phyloP scores from a whole-genome alignment of 2,329 filamentous ascomycete species.

The Fusarium oligoseptatum region DNA sequence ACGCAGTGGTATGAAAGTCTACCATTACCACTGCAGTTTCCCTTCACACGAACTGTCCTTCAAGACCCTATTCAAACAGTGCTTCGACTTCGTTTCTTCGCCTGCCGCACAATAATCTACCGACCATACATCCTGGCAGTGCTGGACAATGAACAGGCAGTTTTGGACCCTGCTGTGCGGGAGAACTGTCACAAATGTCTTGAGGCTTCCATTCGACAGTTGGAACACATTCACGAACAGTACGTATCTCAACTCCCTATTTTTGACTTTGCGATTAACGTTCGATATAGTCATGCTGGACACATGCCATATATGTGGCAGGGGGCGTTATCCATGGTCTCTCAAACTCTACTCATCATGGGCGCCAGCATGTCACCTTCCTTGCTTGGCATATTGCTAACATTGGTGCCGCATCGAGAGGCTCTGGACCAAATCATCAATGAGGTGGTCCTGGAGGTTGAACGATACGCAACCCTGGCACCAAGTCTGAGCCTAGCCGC shows the following conservation, averaged over 20 bases:
- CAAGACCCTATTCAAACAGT: slow-evolving; percentile 84
- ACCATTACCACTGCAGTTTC: slow-evolving; percentile 81
- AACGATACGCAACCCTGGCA: slow-evolving; percentile 79
- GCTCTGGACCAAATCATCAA: slow-evolving; percentile 82
- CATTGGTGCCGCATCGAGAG: slow-evolving; percentile 67
- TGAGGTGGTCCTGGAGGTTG: slow-evolving; percentile 81
- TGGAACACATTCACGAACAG: slow-evolving; percentile 84
- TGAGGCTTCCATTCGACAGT: slow-evolving; percentile 82
- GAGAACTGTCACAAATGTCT: slow-evolving; percentile 86
- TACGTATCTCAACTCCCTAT: slow-evolving; percentile 57
- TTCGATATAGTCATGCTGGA: slow-evolving; percentile 73
- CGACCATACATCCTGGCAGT: slow-evolving; percentile 86
- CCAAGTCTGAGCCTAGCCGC: slow-evolving; percentile 82
- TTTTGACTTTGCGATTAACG: slow-evolving; percentile 23
- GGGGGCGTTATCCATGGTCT: slow-evolving; percentile 85
- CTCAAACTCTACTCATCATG: slow-evolving; percentile 86
- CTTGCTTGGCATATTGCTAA: slow-evolving; percentile 74
- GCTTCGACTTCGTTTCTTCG: slow-evolving; percentile 83
- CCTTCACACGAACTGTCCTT: slow-evolving; percentile 75
- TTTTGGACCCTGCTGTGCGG: slow-evolving; percentile 78
- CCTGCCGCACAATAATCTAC: slow-evolving; percentile 88
- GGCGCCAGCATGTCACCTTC: slow-evolving; percentile 84
- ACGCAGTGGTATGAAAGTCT: slow-evolving; percentile 88
- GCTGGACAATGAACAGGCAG: slow-evolving; percentile 80
- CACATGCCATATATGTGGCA: slow-evolving; percentile 91